phyloP scores from a whole-genome alignment of 768 basidiomycete genomes.

The Fomitopsis serialis region DNA sequence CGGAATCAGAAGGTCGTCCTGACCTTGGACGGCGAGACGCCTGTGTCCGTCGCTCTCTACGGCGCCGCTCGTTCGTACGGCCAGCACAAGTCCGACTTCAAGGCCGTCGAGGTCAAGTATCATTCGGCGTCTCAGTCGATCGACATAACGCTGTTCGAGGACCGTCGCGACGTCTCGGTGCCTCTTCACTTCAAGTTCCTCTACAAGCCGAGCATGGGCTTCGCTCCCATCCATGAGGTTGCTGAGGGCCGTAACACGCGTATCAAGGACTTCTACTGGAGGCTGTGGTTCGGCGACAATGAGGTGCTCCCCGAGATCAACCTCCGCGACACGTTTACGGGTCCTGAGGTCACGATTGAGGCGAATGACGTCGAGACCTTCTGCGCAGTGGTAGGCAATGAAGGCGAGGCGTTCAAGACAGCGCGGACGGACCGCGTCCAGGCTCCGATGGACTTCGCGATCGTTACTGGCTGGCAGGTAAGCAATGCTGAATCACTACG shows the following conservation, averaged over 20 bases:
- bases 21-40: constrained; percentile 32
- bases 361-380: constrained; percentile 79
- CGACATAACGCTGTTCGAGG: constrained; percentile 74
- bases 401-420: constrained; percentile 85
- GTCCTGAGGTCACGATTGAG: constrained; percentile 81
- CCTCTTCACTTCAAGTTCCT: constrained; percentile 79
- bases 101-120: constrained; percentile 74
- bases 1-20: constrained; percentile 74
- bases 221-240: constrained; percentile 89
- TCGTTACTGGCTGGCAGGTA: constrained; percentile 98
- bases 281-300: constrained; percentile 92
- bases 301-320: constrained; percentile 72
- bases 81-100: constrained; percentile 66
- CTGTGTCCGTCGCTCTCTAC: constrained; percentile 58
- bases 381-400: constrained; percentile 90
- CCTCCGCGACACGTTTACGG: constrained; percentile 76
- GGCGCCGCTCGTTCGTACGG: constrained; percentile 82
- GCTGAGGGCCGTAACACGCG: constrained; percentile 76
- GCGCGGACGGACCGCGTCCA: constrained; percentile 63
- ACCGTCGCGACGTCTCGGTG: constrained; percentile 68
- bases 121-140: constrained; percentile 49
- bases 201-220: constrained; percentile 86
- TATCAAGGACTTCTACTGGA: constrained; percentile 99
- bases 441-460: constrained; percentile 98
- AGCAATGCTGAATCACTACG: constrained; percentile 17